phyloP scores from a whole-genome alignment of 225 moss, liverwort and hornwort species.

The Sphagnum tenellum region DNA sequence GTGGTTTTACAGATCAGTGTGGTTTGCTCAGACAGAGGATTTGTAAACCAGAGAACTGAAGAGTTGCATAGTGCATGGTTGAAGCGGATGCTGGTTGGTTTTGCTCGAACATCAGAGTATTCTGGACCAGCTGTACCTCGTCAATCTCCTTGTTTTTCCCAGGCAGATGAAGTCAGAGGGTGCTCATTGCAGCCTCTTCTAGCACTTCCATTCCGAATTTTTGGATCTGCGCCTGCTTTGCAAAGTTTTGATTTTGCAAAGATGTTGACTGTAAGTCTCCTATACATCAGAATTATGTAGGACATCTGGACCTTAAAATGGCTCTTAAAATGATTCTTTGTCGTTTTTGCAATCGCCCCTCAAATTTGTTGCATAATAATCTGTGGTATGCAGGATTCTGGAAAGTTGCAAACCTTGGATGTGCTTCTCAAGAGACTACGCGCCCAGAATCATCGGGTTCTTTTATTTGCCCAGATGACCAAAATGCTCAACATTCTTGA shows the following conservation, averaged over 20 bases:
- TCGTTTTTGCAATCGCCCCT: no score
- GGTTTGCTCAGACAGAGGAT: conserved; percentile 64
- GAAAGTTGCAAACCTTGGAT: conserved; percentile 73
- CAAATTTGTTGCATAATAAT: no score
- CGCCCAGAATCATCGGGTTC: conserved; percentile 66
- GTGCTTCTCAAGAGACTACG: conserved; percentile 74
- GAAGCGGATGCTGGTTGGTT: conserved; percentile 62
- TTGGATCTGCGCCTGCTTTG: conserved; percentile 81
- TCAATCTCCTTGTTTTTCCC: conserved; percentile 34
- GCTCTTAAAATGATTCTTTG: no score
- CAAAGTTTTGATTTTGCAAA: conserved; percentile 93
- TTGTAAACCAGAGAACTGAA: conserved; percentile 50
- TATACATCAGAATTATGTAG: no score
- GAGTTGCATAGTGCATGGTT: conserved; percentile 61
- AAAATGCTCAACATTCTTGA: conserved; percentile 91
- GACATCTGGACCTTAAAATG: no score
- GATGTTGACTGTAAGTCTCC: conserved; percentile 69
- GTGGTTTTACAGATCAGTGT: conserved; percentile 50
- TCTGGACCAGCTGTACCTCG: conserved; percentile 57
- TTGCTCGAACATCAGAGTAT: conserved; percentile 60
- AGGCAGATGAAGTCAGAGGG: conserved; percentile 43
- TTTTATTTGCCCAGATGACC: conserved; percentile 92
- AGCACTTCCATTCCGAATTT: conserved; percentile 63
- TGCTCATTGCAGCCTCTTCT: conserved; percentile 53
- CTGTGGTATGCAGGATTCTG: conserved; percentile 51